Conservation (phyloP, 129 eudicot genomes). For the Tanacetum coccineum region DNA sequence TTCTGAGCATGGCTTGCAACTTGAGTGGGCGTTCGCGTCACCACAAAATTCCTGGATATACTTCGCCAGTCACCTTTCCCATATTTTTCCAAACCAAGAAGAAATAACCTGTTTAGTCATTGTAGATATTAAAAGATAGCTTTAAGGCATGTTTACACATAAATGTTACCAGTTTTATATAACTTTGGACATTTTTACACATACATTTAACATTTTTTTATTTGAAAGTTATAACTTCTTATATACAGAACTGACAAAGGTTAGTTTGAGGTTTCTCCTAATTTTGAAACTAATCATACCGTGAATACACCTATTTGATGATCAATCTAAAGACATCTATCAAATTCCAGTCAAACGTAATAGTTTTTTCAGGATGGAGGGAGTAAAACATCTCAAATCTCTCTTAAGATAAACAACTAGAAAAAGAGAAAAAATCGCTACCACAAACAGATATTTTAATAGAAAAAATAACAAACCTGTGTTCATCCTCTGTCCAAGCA, state of each 20-base stretch:
- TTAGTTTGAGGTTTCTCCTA: no score
- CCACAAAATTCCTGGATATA: conserved; percentile 55
- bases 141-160: no score
- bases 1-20: conserved; percentile 71
- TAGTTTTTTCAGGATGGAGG: neutral
- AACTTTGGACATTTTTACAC: no score
- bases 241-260: neutral
- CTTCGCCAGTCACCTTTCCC: conserved; percentile 72
- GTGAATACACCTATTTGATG: neutral
- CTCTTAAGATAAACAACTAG: neutral
- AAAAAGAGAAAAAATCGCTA: neutral
- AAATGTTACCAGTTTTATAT: no score
- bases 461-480: conserved; percentile 40
- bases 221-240: neutral
- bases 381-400: neutral
- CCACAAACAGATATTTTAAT: neutral
- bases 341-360: neutral
- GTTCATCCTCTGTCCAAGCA: conserved; percentile 88
- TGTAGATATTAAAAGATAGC: no score
- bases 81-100: conserved; percentile 54
- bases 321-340: neutral
- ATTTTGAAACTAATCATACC: no score
- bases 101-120: conserved; percentile 40
- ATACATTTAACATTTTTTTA: no score
- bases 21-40: conserved; percentile 62